phyloP scores from a whole-genome alignment of 768 basidiomycete genomes.

The Tylopilus subfusipes region DNA sequence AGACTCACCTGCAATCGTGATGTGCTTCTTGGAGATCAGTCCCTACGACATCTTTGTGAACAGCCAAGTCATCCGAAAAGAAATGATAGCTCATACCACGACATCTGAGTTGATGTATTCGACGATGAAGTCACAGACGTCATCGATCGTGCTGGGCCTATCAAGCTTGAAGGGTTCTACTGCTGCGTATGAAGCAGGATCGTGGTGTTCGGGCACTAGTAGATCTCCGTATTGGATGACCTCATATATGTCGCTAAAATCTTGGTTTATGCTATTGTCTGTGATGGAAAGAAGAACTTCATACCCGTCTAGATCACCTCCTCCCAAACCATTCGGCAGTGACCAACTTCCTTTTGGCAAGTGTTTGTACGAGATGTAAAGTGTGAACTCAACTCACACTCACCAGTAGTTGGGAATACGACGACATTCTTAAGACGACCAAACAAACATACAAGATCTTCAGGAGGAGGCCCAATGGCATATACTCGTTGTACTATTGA shows the following conservation, averaged over 20 bases:
- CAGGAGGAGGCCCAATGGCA: constrained; percentile 69
- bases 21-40: constrained; percentile 60
- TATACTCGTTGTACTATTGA: constrained; percentile 60
- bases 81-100: constrained; percentile 43
- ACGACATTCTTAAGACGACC: constrained; percentile 63
- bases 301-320: constrained; percentile 77
- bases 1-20: constrained; percentile 66
- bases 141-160: constrained; percentile 55
- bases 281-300: neutral
- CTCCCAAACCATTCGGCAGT: constrained; percentile 63
- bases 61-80: neutral
- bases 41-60: constrained; percentile 43
- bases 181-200: constrained; percentile 49
- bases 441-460: constrained; percentile 41
- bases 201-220: constrained; percentile 48
- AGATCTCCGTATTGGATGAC: constrained; percentile 54
- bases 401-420: constrained; percentile 63
- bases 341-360: constrained; percentile 50
- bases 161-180: constrained; percentile 36
- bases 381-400: constrained; percentile 11
- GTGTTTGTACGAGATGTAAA: no score
- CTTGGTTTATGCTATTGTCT: neutral
- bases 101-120: constrained; percentile 84
- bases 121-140: constrained; percentile 77
- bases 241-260: constrained; percentile 58